These are phyloP conservation scores for Ophiobolus disseminans DNA, from an alignment of 2,329 filamentous ascomycete species.

Conservation along the genomic window DNA sequence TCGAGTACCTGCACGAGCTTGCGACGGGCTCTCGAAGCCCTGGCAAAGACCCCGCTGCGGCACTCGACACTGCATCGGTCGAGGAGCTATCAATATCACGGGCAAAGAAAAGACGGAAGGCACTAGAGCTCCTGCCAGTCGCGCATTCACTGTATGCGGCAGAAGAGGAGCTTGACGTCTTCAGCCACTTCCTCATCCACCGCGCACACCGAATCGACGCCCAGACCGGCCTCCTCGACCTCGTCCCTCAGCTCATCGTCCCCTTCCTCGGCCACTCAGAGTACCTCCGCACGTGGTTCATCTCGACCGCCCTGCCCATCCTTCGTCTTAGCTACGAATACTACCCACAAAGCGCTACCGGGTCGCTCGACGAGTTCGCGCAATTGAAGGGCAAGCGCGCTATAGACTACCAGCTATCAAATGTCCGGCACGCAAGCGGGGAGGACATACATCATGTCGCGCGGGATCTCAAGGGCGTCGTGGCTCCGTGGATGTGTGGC, in stretches of 20 bases:
- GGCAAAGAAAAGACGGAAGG: slow-evolving; percentile 68
- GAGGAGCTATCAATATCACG: slow-evolving; percentile 67
- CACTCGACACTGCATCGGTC: slow-evolving; percentile 64
- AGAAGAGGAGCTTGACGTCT: slow-evolving; percentile 60
- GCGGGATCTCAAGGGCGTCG: slow-evolving; percentile 70
- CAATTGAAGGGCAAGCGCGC: slow-evolving; percentile 65
- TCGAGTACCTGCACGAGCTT: slow-evolving; percentile 66
- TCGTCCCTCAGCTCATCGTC: slow-evolving; percentile 70
- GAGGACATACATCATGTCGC: slow-evolving; percentile 53
- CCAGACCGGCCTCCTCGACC: slow-evolving; percentile 73
- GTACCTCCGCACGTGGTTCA: slow-evolving; percentile 70
- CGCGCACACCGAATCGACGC: slow-evolving; percentile 73
- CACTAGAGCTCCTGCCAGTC: slow-evolving; percentile 68
- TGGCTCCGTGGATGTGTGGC: slow-evolving; percentile 77
- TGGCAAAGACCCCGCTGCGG: slow-evolving; percentile 41
- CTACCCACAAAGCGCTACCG: slow-evolving; percentile 61
- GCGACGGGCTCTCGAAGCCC: slow-evolving; percentile 56
- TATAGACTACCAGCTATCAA: slow-evolving; percentile 64
- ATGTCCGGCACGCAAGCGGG: slow-evolving; percentile 21
- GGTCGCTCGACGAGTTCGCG: slow-evolving; percentile 70
- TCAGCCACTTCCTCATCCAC: slow-evolving; percentile 71
- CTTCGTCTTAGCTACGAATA: slow-evolving; percentile 74
- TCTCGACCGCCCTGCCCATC: slow-evolving; percentile 72
- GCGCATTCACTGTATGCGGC: slow-evolving; percentile 56
- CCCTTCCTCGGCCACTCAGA: slow-evolving; percentile 71